A percentile compares a stretch with the other conserved stretches of the same genome.
These are phyloP conservation scores for Annulohypoxylon truncatum DNA, from an alignment of 2,329 filamentous ascomycete genomes.

Conservation along the genomic window DNA sequence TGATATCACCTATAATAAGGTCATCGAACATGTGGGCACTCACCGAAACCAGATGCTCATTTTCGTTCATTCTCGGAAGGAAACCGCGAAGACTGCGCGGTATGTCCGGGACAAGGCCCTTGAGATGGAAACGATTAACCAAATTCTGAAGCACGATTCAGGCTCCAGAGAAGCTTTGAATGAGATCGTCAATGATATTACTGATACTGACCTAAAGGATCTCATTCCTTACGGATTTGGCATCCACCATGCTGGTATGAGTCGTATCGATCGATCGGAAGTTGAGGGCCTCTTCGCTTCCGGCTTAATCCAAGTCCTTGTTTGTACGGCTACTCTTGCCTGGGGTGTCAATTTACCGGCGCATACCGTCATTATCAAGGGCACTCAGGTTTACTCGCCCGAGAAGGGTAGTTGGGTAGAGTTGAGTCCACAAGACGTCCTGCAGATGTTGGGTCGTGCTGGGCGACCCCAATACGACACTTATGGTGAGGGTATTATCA, in stretches of 20 bases:
- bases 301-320: constrained; percentile 91
- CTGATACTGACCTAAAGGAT: constrained; percentile 91
- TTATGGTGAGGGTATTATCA: constrained; percentile 98
- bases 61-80: constrained; percentile 97
- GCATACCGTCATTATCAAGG: constrained; percentile 99
- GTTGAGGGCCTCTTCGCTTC: constrained; percentile 95
- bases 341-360: constrained; percentile 99
- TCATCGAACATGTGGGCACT: constrained; percentile 93
- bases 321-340: constrained; percentile 96
- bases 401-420: constrained; percentile 99
- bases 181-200: constrained; percentile 84
- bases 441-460: constrained; percentile 98
- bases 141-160: constrained; percentile 92
- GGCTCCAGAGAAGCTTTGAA: constrained; percentile 89
- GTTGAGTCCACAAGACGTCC: constrained; percentile 93
- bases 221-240: constrained; percentile 95
- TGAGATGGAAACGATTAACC: constrained; percentile 96
- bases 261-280: constrained; percentile 89
- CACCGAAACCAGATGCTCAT: constrained; percentile 98
- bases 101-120: constrained; percentile 97
- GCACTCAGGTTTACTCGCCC: constrained; percentile 96
- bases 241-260: constrained; percentile 99
- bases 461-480: constrained; percentile 97
- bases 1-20: constrained; percentile 97
- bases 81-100: constrained; percentile 96